These are phyloP conservation scores for Pisolithus thermaeus DNA, from an alignment of 1,284 basidiomycete genomes.

Conservation along the genomic window DNA sequence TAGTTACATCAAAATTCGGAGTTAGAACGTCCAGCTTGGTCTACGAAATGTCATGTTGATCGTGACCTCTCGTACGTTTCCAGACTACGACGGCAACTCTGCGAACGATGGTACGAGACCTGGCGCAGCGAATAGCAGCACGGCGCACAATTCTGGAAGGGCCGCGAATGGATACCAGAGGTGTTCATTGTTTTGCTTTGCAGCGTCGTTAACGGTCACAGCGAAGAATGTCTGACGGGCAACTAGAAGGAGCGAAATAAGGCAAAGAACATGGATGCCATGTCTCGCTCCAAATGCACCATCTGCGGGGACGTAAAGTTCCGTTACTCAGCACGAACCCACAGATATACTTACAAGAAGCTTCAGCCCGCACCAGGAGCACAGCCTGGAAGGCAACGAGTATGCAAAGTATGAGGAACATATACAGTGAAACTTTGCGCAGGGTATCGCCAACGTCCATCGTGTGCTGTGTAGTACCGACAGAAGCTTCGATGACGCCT, in stretches of 20 bases:
- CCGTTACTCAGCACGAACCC: not conserved
- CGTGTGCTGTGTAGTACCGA: conserved; percentile 7
- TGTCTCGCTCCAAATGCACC: conserved; percentile 27
- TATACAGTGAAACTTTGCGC: conserved; percentile 32
- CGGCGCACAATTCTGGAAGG: conserved; percentile 38
- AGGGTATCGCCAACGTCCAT: conserved; percentile 21
- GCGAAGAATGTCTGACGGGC: conserved; percentile 37
- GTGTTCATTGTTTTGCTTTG: conserved; percentile 33
- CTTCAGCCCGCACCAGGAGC: conserved; percentile 24
- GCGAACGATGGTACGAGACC: conserved; percentile 37
- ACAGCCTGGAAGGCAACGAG: conserved; percentile 36
- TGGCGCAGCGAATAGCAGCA: conserved; percentile 34
- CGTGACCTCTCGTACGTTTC: not conserved
- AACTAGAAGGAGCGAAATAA: conserved; percentile 36
- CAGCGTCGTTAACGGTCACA: conserved; percentile 27
- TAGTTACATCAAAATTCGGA: not conserved
- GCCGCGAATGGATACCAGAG: conserved; percentile 45
- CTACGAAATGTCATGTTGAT: not conserved
- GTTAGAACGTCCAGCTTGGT: not conserved
- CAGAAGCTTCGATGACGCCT: conserved; percentile 23
- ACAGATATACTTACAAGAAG: conserved; percentile 14
- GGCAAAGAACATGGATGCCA: conserved; percentile 31
- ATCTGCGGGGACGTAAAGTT: conserved; percentile 9
- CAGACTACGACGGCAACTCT: conserved; percentile 18
- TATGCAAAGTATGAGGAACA: conserved; percentile 42